Conservation (phyloP, 2,329 filamentous ascomycete genomes). For the Colletotrichum cordylinicola region DNA sequence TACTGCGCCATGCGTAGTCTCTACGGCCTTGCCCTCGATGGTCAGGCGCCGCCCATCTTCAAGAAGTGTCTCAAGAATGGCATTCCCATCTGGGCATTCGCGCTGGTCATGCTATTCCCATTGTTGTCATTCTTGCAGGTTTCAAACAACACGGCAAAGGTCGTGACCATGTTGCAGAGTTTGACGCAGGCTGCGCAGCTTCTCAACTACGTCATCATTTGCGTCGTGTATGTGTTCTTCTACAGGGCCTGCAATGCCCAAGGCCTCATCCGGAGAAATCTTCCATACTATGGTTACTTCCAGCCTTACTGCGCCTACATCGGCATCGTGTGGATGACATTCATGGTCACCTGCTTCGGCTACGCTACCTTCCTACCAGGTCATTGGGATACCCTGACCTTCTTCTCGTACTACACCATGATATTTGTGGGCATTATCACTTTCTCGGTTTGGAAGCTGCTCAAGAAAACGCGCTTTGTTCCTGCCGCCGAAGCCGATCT, state of each 20-base stretch:
- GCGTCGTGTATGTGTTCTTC: constrained; percentile 62
- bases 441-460: constrained; percentile 67
- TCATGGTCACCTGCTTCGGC: constrained; percentile 58
- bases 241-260: constrained; percentile 58
- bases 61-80: constrained; percentile 60
- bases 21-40: constrained; percentile 60
- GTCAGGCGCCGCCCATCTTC: constrained; percentile 57
- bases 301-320: constrained; percentile 64
- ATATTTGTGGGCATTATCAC: constrained; percentile 57
- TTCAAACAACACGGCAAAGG: constrained; percentile 51
- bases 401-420: constrained; percentile 64
- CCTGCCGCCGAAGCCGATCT: constrained; percentile 62
- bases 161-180: constrained; percentile 57
- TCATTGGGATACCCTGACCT: constrained; percentile 50
- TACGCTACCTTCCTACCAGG: constrained; percentile 52
- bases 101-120: constrained; percentile 57
- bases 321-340: constrained; percentile 44
- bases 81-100: constrained; percentile 65
- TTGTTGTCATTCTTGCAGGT: constrained; percentile 59
- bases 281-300: constrained; percentile 64
- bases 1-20: constrained; percentile 62
- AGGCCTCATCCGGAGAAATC: constrained; percentile 46
- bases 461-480: constrained; percentile 63
- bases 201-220: constrained; percentile 60
- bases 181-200: constrained; percentile 52